Evolutionary conservation across 2,329 filamentous ascomycete species (phyloP), one percentile per base, ranked within the genome.

Genomic region (Aspergillus niger): DNA sequence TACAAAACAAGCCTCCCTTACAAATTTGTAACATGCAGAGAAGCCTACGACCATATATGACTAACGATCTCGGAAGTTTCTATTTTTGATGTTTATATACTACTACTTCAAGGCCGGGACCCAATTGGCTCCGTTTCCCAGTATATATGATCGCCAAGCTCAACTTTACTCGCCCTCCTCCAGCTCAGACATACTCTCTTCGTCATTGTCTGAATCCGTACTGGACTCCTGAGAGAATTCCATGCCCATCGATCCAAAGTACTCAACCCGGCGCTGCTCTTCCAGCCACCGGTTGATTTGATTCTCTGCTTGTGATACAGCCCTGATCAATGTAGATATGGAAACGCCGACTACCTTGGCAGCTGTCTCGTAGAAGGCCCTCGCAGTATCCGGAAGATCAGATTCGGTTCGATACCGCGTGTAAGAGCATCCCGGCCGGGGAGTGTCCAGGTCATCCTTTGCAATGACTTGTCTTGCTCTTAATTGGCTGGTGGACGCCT

Each of bases 381-480:
- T 80, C 17, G 79, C 81, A 13, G 67, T 67, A 5, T 77, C 74
- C 15, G 79, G 74, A 28, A 88, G 70, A 28, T 85, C 81, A 2
- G 79, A 73, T 58, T 77, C 77, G 32, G 72, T 75, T 55, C 78
- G 79, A 70, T 83, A 86, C 7, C 78, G 74, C 39, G 71, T 74
- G 66, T 87, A 87, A 41, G 70, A 71, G 53, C 77, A 78, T 17
- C 85, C 85, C 2, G 82, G 81, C 32, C 83, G 76, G 62, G 66
- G 72, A 28, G 79, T 60, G 8, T 73, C 70, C 54, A 62, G 67
- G 5, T 77, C 70, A 8, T 73, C 67, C 26, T 77, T 74, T 36
- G 72, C 62, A n/a, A 80, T 72, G 22, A 77, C 72, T 49, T 68
- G 72, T 39, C 74, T 74, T 8, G 74, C 68, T 61, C 73, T 74